phyloP scores from a whole-genome alignment of 768 basidiomycete genomes.

The Xanthoconium stramineum region DNA sequence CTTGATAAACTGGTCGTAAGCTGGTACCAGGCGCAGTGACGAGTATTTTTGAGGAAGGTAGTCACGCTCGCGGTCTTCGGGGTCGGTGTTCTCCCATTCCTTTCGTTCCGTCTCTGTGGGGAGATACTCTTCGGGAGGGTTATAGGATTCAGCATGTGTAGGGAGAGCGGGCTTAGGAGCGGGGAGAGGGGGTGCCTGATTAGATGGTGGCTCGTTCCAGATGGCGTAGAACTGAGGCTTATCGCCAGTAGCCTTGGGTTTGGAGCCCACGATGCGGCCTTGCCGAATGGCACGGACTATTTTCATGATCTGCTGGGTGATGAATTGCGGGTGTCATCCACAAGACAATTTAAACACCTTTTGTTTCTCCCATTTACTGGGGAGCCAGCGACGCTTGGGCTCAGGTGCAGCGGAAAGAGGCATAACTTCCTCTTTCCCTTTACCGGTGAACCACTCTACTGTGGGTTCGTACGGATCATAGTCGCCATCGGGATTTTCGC shows the following conservation, averaged over 20 bases:
- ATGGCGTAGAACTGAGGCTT: constrained; percentile 78
- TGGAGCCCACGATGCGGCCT: constrained; percentile 89
- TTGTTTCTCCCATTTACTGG: constrained; percentile 99
- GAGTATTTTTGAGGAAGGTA: constrained; percentile 86
- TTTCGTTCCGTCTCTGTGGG: constrained; percentile 78
- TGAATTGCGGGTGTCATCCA: constrained; percentile 2
- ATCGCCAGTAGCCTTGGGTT: constrained; percentile 68
- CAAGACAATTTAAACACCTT: constrained; percentile 54
- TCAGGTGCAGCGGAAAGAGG: constrained; percentile 89
- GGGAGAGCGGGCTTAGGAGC: constrained; percentile 91
- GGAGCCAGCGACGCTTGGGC: constrained; percentile 94
- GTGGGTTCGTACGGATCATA: constrained; percentile 95
- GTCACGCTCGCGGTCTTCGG: constrained; percentile 86
- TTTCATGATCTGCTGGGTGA: constrained; percentile 84
- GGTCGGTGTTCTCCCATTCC: constrained; percentile 79
- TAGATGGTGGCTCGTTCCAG: constrained; percentile 79
- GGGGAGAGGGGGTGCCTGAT: constrained; percentile 81
- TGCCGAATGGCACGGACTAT: constrained; percentile 97
- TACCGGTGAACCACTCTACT: constrained; percentile 95
- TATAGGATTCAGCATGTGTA: constrained; percentile 95
- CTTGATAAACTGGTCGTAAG: constrained; percentile 87
- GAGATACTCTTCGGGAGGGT: constrained; percentile 96
- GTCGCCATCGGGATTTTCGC: constrained; percentile 84
- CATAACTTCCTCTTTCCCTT: constrained; percentile 93
- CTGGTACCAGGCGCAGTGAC: constrained; percentile 86